These are phyloP conservation scores for Rhodamnia argentea DNA, from an alignment of 345 rosid species.

Conservation along the genomic window DNA sequence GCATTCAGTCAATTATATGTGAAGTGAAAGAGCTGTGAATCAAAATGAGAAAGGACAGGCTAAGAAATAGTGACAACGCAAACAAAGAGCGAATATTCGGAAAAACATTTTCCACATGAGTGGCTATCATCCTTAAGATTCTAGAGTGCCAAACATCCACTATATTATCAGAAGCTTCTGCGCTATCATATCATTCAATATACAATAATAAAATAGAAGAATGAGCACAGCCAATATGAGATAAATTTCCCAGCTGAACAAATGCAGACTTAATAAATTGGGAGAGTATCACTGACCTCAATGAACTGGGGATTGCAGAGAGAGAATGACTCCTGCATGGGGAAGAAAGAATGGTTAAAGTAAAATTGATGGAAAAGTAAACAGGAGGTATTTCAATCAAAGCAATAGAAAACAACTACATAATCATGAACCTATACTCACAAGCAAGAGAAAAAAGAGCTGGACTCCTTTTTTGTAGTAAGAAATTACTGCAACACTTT, in stretches of 20 bases:
- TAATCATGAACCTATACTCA: neutral
- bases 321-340: constrained; percentile 70
- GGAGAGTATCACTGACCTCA: constrained; percentile 36
- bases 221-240: neutral
- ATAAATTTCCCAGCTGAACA: neutral
- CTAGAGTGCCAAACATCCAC: neutral
- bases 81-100: neutral
- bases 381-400: neutral
- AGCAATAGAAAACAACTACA: neutral
- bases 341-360: neutral
- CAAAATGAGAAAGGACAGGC: neutral
- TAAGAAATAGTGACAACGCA: neutral
- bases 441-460: neutral
- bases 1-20: neutral
- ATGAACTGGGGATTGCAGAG: constrained; percentile 74
- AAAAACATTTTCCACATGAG: neutral
- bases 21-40: neutral
- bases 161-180: neutral
- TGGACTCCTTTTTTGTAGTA: neutral
- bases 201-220: neutral
- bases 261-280: neutral
- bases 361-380: neutral
- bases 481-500: neutral
- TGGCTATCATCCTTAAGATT: neutral
- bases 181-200: neutral